phyloP scores from a whole-genome alignment of 176 grass and related monocot species.

The Eragrostis nindensis region DNA sequence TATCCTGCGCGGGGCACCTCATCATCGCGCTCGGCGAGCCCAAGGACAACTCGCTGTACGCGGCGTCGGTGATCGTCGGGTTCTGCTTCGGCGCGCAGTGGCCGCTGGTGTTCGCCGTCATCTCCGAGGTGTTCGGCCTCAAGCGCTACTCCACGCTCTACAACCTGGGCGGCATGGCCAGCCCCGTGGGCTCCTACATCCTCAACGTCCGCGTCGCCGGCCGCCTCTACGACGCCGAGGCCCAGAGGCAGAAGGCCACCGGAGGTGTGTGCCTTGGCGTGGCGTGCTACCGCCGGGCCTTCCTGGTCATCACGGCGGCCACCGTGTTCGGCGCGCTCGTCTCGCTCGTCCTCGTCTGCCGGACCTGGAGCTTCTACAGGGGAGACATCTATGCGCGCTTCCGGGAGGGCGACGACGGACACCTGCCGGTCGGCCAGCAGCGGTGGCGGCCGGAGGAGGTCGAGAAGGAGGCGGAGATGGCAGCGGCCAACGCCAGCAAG shows the following conservation, averaged over 20 bases:
- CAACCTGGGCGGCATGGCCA: slow-evolving; percentile 75
- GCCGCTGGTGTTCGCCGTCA: slow-evolving; percentile 73
- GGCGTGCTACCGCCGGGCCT: slow-evolving; percentile 60
- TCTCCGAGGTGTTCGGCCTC: slow-evolving; percentile 84
- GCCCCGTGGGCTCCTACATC: slow-evolving; percentile 65
- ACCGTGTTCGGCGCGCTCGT: slow-evolving; percentile 53
- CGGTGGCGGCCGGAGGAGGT: background rate
- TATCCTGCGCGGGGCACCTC: slow-evolving; percentile 67
- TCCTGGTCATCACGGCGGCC: slow-evolving; percentile 63
- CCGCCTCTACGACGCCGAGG: slow-evolving; percentile 63
- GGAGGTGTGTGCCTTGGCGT: slow-evolving; percentile 56
- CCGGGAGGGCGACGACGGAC: slow-evolving; percentile 21
- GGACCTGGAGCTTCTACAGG: slow-evolving; percentile 67
- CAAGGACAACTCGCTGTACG: slow-evolving; percentile 50
- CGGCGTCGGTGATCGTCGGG: slow-evolving; percentile 61
- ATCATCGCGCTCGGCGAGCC: slow-evolving; percentile 69
- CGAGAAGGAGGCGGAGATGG: background rate
- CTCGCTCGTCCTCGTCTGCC: slow-evolving; percentile 72
- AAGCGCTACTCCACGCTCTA: slow-evolving; percentile 93
- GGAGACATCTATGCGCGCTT: slow-evolving; percentile 78
- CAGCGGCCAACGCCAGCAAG: background rate
- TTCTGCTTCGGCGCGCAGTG: slow-evolving; percentile 93
- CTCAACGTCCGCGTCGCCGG: slow-evolving; percentile 70
- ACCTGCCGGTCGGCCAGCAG: slow-evolving; percentile 27
- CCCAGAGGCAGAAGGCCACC: slow-evolving; percentile 28